Evolutionary conservation across 2,329 filamentous ascomycete species (phyloP).

Genomic region (Cladosporium sp.): DNA sequence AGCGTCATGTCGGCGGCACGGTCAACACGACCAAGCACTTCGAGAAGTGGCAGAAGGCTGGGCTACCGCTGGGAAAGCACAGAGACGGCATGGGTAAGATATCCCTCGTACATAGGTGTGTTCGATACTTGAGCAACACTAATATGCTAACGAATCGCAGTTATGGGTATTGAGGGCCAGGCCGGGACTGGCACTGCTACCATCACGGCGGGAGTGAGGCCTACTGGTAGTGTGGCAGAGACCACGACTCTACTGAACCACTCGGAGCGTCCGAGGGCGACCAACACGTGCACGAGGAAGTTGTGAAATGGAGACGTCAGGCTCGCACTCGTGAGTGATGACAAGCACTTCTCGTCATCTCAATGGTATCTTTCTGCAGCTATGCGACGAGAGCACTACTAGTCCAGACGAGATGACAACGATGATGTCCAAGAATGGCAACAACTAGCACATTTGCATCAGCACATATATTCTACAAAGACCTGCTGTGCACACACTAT

Average conservation of each 20-base stretch:
- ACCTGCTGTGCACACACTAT: too few species aligned
- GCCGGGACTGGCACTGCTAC: neutral
- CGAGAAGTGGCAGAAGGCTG: constrained; percentile 28
- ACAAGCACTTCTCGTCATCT: too few species aligned
- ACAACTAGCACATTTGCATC: neutral
- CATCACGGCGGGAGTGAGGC: constrained; percentile 7
- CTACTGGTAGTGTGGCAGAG: neutral
- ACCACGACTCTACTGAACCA: constrained; percentile 11
- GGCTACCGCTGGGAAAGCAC: constrained; percentile 32
- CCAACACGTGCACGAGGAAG: constrained; percentile 16
- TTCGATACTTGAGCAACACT: neutral
- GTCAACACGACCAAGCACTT: constrained; percentile 32
- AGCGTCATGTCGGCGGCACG: constrained; percentile 34
- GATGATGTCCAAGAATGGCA: neutral
- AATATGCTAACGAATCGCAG: neutral
- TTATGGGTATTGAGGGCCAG: constrained; percentile 11
- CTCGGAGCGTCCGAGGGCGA: constrained; percentile 13
- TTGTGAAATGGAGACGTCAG: neutral
- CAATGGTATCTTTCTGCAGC: neutral
- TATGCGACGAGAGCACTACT: neutral
- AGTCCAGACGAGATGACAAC: neutral
- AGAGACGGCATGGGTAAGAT: constrained; percentile 18
- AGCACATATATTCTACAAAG: neutral
- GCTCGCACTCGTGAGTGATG: too few species aligned
- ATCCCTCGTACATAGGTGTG: neutral